Base-by-base conservation (phyloP, 1,284 basidiomycete species). In the Pyrrhoderma noxium region DNA sequence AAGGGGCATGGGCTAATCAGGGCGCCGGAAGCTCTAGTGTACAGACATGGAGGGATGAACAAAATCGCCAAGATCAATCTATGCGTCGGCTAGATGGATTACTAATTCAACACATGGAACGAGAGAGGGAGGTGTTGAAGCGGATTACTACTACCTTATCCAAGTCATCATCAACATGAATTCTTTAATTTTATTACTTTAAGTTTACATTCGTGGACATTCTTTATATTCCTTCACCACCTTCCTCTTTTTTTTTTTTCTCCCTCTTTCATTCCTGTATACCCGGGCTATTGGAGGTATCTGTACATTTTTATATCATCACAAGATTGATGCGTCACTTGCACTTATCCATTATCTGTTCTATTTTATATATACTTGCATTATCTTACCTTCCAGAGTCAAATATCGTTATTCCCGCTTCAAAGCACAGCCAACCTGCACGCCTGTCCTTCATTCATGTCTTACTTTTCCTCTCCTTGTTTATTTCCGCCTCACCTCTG, bases 41-140 rank as follows among this genome's bases (percentile, higher is more conserved):
- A 13, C 38, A 40, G 7, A 11, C 25, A 18, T 36, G 38, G 36
- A 39, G 19, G 23, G 47, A 55, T 46, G 53, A 55, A 34, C 70
- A 72, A 60, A 67, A 65, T 42, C 68, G 53, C 31, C 68, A 70
- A 55, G 64, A 79, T 55, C 80, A 81, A 65, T 79, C 79, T 31
- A 62, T 81, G 58, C 70, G 67, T 65, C 75, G 72, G 63, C 66
- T 89, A 57, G 85, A 89, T 62, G 86, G 84, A 58, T 75, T 89
- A 76, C 67, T 89, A 49, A 66, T 79, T 50, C 77, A 82, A 64
- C 85, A 89, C 64, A 82, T 89, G 70, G 80, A 83, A 65, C 53
- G 56, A 13, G 75, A 89, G 67, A 81, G 79, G 68, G 81, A 85
- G 60, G 80, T 76, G 38, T 73, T 89, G 60, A 81, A 75, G 68